A percentile compares a stretch with the other conserved stretches of the same genome.
These are phyloP conservation scores for Hygrocybe coccinea DNA, from an alignment of 768 basidiomycete genomes.

Conservation along the genomic window DNA sequence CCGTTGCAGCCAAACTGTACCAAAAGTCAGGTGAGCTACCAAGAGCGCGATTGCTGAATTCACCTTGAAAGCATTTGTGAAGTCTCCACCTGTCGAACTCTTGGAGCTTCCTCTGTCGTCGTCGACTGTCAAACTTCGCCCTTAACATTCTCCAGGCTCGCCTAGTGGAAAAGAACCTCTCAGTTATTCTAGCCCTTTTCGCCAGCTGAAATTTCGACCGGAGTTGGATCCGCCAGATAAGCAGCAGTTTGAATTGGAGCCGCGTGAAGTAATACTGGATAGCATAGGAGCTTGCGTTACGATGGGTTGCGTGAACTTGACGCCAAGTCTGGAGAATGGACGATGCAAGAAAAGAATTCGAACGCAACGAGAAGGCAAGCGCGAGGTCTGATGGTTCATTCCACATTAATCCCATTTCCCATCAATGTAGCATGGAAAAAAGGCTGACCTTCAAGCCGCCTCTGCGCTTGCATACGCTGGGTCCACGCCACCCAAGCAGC, in stretches of 20 bases:
- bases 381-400: conserved; percentile 39
- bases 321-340: conserved; percentile 45
- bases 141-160: conserved; percentile 48
- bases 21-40: conserved; percentile 12
- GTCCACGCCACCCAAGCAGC: conserved; percentile 50
- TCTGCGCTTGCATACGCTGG: conserved; percentile 36
- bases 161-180: conserved; percentile 47
- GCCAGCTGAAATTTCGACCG: conserved; percentile 44
- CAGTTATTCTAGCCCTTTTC: conserved; percentile 52
- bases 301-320: conserved; percentile 37
- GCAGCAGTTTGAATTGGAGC: conserved; percentile 38
- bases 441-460: conserved; percentile 43
- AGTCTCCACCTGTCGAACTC: conserved; percentile 39
- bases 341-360: conserved; percentile 36
- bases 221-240: conserved; percentile 53
- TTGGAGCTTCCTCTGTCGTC: conserved; percentile 41
- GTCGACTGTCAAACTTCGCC: conserved; percentile 39
- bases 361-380: conserved; percentile 44
- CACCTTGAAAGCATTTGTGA: conserved; percentile 34
- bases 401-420: conserved; percentile 1
- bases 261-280: conserved; percentile 43
- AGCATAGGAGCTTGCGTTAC: conserved; percentile 46
- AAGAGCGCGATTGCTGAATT: background rate
- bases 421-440: background rate
- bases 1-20: conserved; percentile 46